Evolutionary conservation across 2,329 filamentous ascomycete species (phyloP), one percentile per base, ranked within the genome.

Genomic region (Aspergillus novofumigatus): DNA sequence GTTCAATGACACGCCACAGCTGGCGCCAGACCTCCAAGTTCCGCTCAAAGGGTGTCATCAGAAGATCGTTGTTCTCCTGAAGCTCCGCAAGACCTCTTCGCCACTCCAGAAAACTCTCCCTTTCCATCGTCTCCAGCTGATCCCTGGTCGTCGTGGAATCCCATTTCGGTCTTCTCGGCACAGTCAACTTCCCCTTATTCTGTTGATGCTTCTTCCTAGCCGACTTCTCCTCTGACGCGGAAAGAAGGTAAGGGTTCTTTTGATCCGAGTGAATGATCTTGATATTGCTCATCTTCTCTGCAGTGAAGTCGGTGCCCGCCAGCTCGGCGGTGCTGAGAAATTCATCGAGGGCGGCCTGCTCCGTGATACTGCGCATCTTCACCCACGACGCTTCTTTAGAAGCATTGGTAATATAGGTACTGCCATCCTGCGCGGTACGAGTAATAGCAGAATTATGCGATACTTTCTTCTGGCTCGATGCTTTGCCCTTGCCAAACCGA

Each of bases 21-120:
- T 99, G 94, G 71, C 94, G 86, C 94, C 94, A 99, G 28, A 99
- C 94, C 70, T 99, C 95, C 60, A 99, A 71, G 72, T 99, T 99
- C 58, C 94, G 85, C 81, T 99, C 94, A 69, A 99, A 99, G 0
- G 94, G 94, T 0, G 94, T 99, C 91, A 99, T 92, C 54, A 99
- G 83, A 55, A 99, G 77, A 72, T 99, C 94, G 57, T 97, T 88
- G 68, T 90, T 91, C 78, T 99, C 93, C 70, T 97, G 91, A 54
- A 99, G 77, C 73, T 97, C 92, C 0, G 95, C 94, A 57, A 99
- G 78, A 0, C 92, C 92, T 70, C 94, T 83, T 66, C 94, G 83
- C 94, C 94, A 99, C 62, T 91, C 83, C 57, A 99, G 74, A 61
- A 99, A 86, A 67, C 86, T 86, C 61, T 92, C 88, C 66, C 87